Evolutionary conservation across 73 alveolate species (phyloP).

Genomic region (Paramecium sonneborni): DNA sequence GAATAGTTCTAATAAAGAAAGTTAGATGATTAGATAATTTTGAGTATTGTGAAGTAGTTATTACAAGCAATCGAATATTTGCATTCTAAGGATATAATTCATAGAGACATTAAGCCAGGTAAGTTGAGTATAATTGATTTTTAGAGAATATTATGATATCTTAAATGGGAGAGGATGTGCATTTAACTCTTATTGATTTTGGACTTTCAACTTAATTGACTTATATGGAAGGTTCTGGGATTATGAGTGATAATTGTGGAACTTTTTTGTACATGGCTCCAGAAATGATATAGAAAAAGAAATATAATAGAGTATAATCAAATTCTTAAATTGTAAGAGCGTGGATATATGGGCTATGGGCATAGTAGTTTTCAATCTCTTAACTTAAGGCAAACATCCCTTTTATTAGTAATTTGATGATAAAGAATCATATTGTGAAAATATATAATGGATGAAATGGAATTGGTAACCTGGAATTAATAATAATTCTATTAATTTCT

Average conservation of each 20-base stretch:
- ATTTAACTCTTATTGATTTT: background rate
- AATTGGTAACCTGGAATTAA: background rate
- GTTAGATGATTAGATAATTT: background rate
- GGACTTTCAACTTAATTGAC: conserved; percentile 13
- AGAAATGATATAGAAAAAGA: conserved; percentile 75
- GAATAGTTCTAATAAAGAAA: background rate
- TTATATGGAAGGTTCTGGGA: background rate
- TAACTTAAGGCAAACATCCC: conserved; percentile 5
- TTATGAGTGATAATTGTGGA: conserved; percentile 74
- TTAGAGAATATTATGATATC: conserved; percentile 11
- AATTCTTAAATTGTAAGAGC: background rate
- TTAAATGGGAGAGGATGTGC: background rate
- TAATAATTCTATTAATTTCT: background rate
- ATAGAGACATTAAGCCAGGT: conserved; percentile 19
- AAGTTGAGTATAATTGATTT: background rate
- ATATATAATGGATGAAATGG: background rate
- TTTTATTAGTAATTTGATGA: background rate
- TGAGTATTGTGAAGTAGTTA: background rate
- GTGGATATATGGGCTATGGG: conserved; percentile 54
- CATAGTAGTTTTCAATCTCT: background rate
- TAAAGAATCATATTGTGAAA: background rate
- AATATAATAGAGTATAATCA: conserved; percentile 47
- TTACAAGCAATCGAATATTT: background rate
- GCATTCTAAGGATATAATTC: background rate
- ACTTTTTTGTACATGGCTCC: conserved; percentile 80